Percentiles rank a stretch among this genome's conserved stretches.
These are phyloP conservation scores for Lanmaoa rubissima DNA, from an alignment of 768 basidiomycete genomes.

Conservation along the genomic window DNA sequence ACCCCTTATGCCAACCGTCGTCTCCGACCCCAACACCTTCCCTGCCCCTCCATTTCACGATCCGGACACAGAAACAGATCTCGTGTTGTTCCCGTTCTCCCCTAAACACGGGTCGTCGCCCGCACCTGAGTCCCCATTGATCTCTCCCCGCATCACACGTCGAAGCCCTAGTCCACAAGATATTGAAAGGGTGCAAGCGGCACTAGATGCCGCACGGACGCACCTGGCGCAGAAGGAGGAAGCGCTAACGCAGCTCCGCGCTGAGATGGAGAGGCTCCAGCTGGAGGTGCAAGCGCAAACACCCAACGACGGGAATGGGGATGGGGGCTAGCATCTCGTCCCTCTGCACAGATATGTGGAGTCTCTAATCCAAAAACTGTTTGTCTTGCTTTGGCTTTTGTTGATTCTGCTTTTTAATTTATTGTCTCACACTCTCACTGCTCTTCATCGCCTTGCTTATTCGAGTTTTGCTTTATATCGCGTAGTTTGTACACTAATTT, in stretches of 20 bases:
- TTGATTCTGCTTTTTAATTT: background rate
- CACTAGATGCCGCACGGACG: constrained; percentile 19
- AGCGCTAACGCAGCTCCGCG: constrained; percentile 18
- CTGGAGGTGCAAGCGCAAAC: constrained; percentile 6
- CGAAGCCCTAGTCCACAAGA: constrained; percentile 16
- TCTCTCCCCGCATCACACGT: background rate
- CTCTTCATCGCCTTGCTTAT: background rate
- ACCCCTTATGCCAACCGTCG: constrained; percentile 41
- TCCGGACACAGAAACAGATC: constrained; percentile 8
- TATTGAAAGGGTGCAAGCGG: constrained; percentile 21
- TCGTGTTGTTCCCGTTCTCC: constrained; percentile 20
- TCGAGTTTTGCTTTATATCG: background rate
- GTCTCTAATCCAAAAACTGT: background rate
- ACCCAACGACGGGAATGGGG: background rate
- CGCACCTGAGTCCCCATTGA: background rate
- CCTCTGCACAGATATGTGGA: background rate
- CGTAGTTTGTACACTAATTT: background rate
- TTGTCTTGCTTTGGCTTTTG: constrained; percentile 1
- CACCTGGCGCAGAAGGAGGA: constrained; percentile 25
- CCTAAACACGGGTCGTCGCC: constrained; percentile 23
- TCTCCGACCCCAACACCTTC: constrained; percentile 4
- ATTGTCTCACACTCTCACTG: background rate
- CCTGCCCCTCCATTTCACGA: background rate
- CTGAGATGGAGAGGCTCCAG: constrained; percentile 23
- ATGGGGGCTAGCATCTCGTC: background rate